Evolutionary conservation across 352 stramenopile genomes (phyloP).

Genomic region (Globisporangium okanoganense): DNA sequence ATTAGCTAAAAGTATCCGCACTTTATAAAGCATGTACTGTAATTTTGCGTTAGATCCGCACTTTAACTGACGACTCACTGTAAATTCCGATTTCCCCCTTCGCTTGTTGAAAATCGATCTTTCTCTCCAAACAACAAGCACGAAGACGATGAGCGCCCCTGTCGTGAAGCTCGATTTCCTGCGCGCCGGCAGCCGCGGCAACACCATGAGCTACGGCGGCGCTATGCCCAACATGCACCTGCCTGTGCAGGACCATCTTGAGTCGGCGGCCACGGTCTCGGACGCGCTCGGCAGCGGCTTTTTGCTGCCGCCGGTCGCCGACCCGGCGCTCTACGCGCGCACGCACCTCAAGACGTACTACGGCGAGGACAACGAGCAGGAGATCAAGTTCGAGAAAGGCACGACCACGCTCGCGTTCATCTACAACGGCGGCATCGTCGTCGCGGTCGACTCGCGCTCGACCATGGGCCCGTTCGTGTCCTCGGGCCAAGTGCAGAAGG

Average conservation of each 20-base stretch:
- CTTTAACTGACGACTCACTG: background rate
- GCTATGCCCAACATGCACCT: slow-evolving; percentile 76
- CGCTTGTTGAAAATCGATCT: slow-evolving; percentile 1
- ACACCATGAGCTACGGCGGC: slow-evolving; percentile 64
- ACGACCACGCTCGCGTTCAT: slow-evolving; percentile 99
- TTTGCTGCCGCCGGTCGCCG: slow-evolving; percentile 61
- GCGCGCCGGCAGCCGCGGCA: slow-evolving; percentile 56
- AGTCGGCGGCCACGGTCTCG: slow-evolving; percentile 15
- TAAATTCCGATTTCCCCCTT: background rate
- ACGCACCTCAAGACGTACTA: slow-evolving; percentile 97
- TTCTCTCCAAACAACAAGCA: slow-evolving; percentile 1
- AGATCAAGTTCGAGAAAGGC: slow-evolving; percentile 98
- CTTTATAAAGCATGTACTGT: too few species aligned
- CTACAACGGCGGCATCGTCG: slow-evolving; percentile 97
- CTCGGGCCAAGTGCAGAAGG: slow-evolving; percentile 98
- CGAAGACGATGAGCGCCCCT: slow-evolving; percentile 21
- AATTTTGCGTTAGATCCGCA: background rate
- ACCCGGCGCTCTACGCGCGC: slow-evolving; percentile 94
- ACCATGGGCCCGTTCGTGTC: slow-evolving; percentile 99
- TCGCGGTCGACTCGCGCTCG: slow-evolving; percentile 98
- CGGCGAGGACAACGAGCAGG: slow-evolving; percentile 94
- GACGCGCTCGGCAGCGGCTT: slow-evolving; percentile 54
- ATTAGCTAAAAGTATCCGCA: too few species aligned
- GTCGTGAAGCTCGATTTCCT: slow-evolving; percentile 68
- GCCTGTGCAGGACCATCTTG: slow-evolving; percentile 29